Base-by-base conservation (phyloP, 78 protist species). In the Mantamonas sphyraenae region DNA sequence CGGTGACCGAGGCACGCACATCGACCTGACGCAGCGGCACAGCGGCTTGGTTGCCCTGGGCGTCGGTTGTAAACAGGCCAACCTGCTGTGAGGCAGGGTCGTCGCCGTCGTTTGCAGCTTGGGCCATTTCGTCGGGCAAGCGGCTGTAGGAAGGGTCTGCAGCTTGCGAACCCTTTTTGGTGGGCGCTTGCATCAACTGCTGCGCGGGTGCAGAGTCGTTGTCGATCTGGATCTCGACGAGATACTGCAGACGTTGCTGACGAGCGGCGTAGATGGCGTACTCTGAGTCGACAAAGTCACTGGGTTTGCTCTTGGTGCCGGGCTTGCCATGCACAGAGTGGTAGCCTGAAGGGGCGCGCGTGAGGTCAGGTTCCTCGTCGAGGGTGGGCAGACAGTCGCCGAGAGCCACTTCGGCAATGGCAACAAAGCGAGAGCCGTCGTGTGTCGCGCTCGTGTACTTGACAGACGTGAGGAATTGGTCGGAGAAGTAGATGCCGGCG, bases 401-500 rank as follows among this genome's bases (percentile, higher is more conserved):
- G 24, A 74, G 47, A 2, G 77, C 76, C 61, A 82, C 87, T 3
- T 22, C 43, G 8, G 71, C 53, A 0, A 82, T 63, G 37, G 66
- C 30, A 3, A 31, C 39, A 28, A 68, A 64, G 50, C 74, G 68
- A 1, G 16, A 43, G 5, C 47, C 30, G 14, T 43, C 8, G 2
- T 14, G 3, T 28, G 61, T 55, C 0, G n/a, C 22, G 43, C 42
- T 60, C 26, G 87, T 64, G 40, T 82, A 82, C 33, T 47, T 28
- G 19, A n/a, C 28, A 10, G 79, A 10, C 0, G 79, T 82, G 4
- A 51, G 65, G 30, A 69, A 43, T 28, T 62, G 30, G 63, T 70
- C 78, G 39, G 66, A 74, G 59, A 55, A 83, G 47, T 83, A 83
- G 39, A 83, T 77, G 63, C 88, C 88, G 22, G 68, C 61, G 53